Evolutionary conservation across 2,329 filamentous ascomycete species (phyloP), one percentile per base, ranked within the genome.

Genomic region (Penicillium olsonii): DNA sequence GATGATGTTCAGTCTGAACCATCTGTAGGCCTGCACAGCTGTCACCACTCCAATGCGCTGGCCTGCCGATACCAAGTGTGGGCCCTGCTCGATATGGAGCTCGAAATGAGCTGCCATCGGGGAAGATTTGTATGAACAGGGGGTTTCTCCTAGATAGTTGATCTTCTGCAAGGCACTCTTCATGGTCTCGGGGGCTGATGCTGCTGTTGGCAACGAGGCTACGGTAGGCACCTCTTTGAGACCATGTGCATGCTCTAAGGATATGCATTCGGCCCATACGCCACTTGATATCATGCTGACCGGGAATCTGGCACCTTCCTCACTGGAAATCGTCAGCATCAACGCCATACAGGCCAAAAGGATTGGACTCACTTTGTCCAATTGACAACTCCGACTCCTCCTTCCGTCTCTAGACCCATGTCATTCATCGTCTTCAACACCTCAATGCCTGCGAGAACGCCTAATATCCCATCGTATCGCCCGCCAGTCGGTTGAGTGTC

Each of bases 61-160:
- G 20, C 77, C 72, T 22, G 80, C 76, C 14, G 78, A 78, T 61
- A 92, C 84, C 1, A 95, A 78, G 27, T 90, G 82, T 0, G 88
- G 88, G 0, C 88, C 88, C 66, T 95, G 90, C 66, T 95, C 90
- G 41, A 92, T 92, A 62, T 92, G 88, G 3, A 92, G 75, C 66
- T 92, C 87, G 60, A 92, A 91, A 62, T 91, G 87, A 0, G 87
- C 87, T 0, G 80, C 85, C 66, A 91, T 82, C 0, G 86, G 85
- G 14, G 79, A 82, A 26, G 77, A 73, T 53, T 78, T 74, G 65
- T 86, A 77, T 45, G 76, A 81, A 17, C 80, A 79, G 5, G 79
- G 75, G 0, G 75, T 69, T 0, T 68, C 57, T 3, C 87, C 88
- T 0, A 88, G 68, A 53, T 87, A 90, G 0, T 84, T 84, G 42